A percentile compares a stretch with the other conserved stretches of the same genome.
Evolutionary conservation across 2,329 filamentous ascomycete species (phyloP).

Genomic region (Rhinocladiella mackenziei): DNA sequence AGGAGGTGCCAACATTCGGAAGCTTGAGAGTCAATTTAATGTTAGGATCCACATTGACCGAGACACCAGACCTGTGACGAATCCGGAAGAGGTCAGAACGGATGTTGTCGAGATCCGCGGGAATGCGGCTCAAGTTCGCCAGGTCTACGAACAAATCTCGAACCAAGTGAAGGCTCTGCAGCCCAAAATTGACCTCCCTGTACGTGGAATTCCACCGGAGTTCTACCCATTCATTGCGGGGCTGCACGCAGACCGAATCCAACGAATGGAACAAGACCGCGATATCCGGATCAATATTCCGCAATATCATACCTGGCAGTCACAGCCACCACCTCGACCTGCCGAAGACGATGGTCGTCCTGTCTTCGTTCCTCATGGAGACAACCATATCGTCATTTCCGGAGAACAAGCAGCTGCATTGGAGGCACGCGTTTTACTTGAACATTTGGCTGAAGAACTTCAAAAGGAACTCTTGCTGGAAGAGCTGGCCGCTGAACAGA

Average conservation of each 20-base stretch:
- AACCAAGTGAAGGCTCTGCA: slow-evolving; percentile 84
- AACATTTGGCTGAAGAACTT: slow-evolving; percentile 71
- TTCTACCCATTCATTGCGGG: slow-evolving; percentile 95
- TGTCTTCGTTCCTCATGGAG: slow-evolving; percentile 65
- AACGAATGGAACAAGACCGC: slow-evolving; percentile 65
- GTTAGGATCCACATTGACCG: slow-evolving; percentile 88
- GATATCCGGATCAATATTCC: slow-evolving; percentile 81
- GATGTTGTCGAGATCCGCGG: slow-evolving; percentile 89
- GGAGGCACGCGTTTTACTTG: slow-evolving; percentile 73
- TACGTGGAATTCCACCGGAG: slow-evolving; percentile 81
- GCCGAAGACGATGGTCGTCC: slow-evolving; percentile 62
- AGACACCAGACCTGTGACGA: slow-evolving; percentile 54
- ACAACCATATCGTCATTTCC: slow-evolving; percentile 76
- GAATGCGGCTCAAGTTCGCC: slow-evolving; percentile 79
- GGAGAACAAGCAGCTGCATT: slow-evolving; percentile 82
- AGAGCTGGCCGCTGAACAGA: slow-evolving; percentile 76
- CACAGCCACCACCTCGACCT: slow-evolving; percentile 62
- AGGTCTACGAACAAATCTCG: slow-evolving; percentile 77
- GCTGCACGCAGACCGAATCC: slow-evolving; percentile 63
- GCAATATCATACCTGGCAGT: slow-evolving; percentile 68
- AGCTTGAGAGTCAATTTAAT: slow-evolving; percentile 82
- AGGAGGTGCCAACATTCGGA: slow-evolving; percentile 82
- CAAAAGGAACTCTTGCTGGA: slow-evolving; percentile 71
- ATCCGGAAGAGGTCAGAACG: slow-evolving; percentile 67
- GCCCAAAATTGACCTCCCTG: slow-evolving; percentile 72